Conservation (phyloP, 495 filamentous ascomycete species). For the Podospora anserina region DNA sequence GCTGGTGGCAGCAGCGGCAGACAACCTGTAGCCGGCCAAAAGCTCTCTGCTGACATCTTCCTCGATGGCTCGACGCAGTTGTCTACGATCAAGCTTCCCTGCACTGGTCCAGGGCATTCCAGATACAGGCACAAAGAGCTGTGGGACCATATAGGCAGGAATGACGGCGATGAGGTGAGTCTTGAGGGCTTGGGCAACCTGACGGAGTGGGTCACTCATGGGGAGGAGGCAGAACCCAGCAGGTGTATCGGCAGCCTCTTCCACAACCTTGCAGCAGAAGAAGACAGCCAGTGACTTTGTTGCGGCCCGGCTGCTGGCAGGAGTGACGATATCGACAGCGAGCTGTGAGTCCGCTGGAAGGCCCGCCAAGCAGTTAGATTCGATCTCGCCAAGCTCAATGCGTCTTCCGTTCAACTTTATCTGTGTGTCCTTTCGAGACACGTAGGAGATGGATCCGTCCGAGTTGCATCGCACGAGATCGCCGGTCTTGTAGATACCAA, state of each 20-base stretch:
- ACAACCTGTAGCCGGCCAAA: constrained; percentile 18
- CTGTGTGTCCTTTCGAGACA: constrained; percentile 42
- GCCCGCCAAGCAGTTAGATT: constrained; percentile 20
- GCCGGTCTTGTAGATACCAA: constrained; percentile 48
- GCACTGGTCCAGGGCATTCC: constrained; percentile 50
- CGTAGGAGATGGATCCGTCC: constrained; percentile 31
- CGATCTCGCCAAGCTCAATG: constrained; percentile 40
- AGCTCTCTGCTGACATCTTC: constrained; percentile 5
- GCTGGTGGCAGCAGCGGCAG: background rate
- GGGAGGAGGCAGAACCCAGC: constrained; percentile 18
- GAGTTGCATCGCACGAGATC: constrained; percentile 53
- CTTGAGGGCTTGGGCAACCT: constrained; percentile 12
- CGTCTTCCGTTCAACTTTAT: constrained; percentile 42
- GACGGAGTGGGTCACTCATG: constrained; percentile 11
- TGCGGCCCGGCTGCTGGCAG: constrained; percentile 14
- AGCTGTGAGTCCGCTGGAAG: constrained; percentile 17
- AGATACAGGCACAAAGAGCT: constrained; percentile 53
- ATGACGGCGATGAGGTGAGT: constrained; percentile 29
- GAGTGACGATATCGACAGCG: constrained; percentile 33
- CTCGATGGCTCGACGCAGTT: constrained; percentile 29
- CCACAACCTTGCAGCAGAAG: constrained; percentile 10
- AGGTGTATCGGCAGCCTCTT: background rate
- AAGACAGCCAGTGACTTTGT: constrained; percentile 22
- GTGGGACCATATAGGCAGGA: constrained; percentile 54
- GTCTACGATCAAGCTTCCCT: constrained; percentile 55